Evolutionary conservation across 768 basidiomycete genomes (phyloP), one percentile per base, ranked within the genome.

Genomic region (Leccinum obscurum): DNA sequence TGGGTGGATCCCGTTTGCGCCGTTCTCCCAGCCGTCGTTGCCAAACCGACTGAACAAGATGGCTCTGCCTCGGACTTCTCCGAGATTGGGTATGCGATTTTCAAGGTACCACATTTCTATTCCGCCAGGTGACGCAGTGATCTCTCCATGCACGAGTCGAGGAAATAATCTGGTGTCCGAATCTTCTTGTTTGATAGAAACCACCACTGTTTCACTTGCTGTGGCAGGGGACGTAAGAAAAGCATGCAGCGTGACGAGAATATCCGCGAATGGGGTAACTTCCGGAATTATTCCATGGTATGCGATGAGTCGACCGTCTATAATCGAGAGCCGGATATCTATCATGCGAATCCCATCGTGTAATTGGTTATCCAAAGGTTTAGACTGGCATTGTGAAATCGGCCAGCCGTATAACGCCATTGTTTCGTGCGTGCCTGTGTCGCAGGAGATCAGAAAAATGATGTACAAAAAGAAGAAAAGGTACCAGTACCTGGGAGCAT

Each of bases 161-260:
- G 90, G 90, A 72, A 95, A 94, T 6, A 76, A 58, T 1, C 72
- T 64, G 0, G 77, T 70, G 4, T 83, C 76, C 0, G 81, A 79
- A 64, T 92, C 89, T 71, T 98, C 95, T 69, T 95, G 90, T 73
- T 96, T 95, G 70, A 98, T 83, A 15, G 88, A 94, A 78, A 95
- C 85, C 30, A 97, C 83, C 37, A 97, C 72, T 0, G 90, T 90
- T 72, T 96, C 95, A 30, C 77, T 80, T 9, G 76, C 78, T 1
- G 90, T 83, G 4, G 66, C 64, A 0, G 85, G 79, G 0, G 82
- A 78, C 8, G 81, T 80, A 41, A 95, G 83, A 74, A 91, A 96
- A 4, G 73, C 63, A 64, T 86, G 78, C 9, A 95, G 69, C 17
- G 80, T 80, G 5, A 72, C 58, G 10, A 96, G 80, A 53, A 95